Evolutionary conservation across 352 stramenopile species (phyloP), one percentile per base, ranked within the genome.

Genomic region (Pythium diclinum): DNA sequence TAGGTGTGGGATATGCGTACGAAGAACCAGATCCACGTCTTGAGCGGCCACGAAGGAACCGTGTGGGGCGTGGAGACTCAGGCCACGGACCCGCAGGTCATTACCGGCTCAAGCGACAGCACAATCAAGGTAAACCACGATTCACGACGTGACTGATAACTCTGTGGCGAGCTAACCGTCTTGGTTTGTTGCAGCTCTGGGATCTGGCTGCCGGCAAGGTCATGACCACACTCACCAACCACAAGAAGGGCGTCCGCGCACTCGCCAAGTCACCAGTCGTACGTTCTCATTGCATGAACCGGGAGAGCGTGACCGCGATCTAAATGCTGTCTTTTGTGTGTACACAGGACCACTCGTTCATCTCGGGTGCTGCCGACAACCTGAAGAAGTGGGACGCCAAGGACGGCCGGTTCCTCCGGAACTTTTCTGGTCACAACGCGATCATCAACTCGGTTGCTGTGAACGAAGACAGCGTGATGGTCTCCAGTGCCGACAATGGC

Each of bases 1-100:
- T 61, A 88, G 67, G 96, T 99, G 4, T 99, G 98, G 98, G 98
- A 99, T 86, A 99, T 99, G 81, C 89, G 98, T 49, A 98, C 97
- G 17, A 99, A 99, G 79, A 96, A 98, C 68, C 93, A 99, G 69
- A 91, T 99, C 30, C 95, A 99, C 77, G 86, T 92, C 61, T 87
- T 99, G 55, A 88, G 78, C n/a, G 98, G 98, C 6, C 98, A 99
- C 76, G 87, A 97, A 62, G 92, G 98, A 57, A 99, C 97, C 3
- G 96, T 99, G 7, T 97, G 88, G 59, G 85, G 81, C 16, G 75
- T 99, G 38, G 85, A 98, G 65, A 98, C 95, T 7, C 98, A 99
- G 70, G 74, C 89, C 0, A 98, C 93, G 2, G 97, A 99, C 73
- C 98, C 98, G 44, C 96, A 98, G 77, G 84, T 97, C 60, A 88